These are phyloP conservation scores for Cymbopogon citratus DNA, from an alignment of 176 grass and related monocot genomes.

Conservation along the genomic window DNA sequence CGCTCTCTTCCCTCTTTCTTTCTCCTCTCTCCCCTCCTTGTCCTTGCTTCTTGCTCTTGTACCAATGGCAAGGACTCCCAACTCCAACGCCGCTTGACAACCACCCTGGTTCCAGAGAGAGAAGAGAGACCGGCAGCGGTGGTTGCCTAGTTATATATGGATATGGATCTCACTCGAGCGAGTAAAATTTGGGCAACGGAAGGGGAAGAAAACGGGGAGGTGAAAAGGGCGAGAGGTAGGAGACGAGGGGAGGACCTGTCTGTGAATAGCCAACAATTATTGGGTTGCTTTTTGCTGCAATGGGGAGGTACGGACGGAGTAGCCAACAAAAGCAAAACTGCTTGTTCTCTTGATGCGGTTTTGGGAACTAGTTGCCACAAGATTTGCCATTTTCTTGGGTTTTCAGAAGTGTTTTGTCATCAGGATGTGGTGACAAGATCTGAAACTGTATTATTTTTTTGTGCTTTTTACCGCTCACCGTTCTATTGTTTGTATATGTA, in stretches of 20 bases:
- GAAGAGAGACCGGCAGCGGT: constrained; percentile 24
- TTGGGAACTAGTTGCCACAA: neutral
- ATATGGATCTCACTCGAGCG: constrained; percentile 44
- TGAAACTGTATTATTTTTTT: neutral
- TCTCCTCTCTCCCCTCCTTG: neutral
- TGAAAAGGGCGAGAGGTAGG: constrained; percentile 38
- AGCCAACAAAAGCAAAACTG: constrained; percentile 13
- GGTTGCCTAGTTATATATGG: constrained; percentile 39
- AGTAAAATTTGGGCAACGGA: constrained; percentile 23
- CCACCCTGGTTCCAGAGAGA: constrained; percentile 28
- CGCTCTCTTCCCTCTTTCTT: neutral
- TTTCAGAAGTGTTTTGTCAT: neutral
- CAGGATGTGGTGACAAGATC: constrained; percentile 25
- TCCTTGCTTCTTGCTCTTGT: constrained; percentile 16
- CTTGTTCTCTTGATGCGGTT: neutral
- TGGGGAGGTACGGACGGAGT: neutral
- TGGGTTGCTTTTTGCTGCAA: neutral
- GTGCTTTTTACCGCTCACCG: neutral
- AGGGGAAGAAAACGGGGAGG: constrained; percentile 23
- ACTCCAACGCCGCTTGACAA: constrained; percentile 31
- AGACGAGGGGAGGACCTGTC: constrained; percentile 6
- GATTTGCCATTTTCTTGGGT: constrained; percentile 8
- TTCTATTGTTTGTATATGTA: neutral
- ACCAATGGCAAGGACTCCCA: constrained; percentile 18
- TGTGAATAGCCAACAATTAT: constrained; percentile 11